Evolutionary conservation across 1,139 yeast genomes (phyloP), one percentile per base, ranked within the genome.

Genomic region (Geotrichum europaeum): DNA sequence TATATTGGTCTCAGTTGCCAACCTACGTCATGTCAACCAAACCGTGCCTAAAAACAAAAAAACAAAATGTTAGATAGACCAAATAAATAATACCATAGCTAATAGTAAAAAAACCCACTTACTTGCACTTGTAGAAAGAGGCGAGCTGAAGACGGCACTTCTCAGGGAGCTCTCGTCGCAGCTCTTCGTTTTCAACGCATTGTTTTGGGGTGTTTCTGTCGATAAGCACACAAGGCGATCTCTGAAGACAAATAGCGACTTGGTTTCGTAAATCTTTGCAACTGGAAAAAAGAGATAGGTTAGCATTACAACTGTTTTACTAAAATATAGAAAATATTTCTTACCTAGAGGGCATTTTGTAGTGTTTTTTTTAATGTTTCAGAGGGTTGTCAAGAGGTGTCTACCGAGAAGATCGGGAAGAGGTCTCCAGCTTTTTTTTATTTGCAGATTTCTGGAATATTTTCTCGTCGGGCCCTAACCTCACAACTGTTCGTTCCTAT

Each of bases 181-280:
- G 79, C 65, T 86, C 87, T 0, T 97, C 96, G 65, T 91, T 81
- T 53, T 88, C 87, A 30, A 92, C 75, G 72, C 99, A 94, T 63
- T 90, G 86, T 66, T 89, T 87, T 4, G 99, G 99, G 2, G 91
- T 89, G 74, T 94, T 82, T 65, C 99, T 79, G 65, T 94, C 89
- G 50, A 94, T 82, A 77, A 94, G 81, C 60, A 94, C 99, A 74
- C 99, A 94, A 18, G 98, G 98, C 4, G 98, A 91, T 72, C 97
- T 80, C 73, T 94, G 99, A 56, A 94, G 80, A 71, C 99, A 94
- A 28, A 94, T 86, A 7, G 98, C 98, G 64, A 94, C 90, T 18
- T 96, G 96, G 69, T 84, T 89, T 69, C 91, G 84, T 70, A 92
- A 95, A 74, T 94, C 99, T 70, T 89, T 87, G 75, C 99, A 94